Base-by-base conservation (phyloP, 345 rosid species). In the Firmiana major region DNA sequence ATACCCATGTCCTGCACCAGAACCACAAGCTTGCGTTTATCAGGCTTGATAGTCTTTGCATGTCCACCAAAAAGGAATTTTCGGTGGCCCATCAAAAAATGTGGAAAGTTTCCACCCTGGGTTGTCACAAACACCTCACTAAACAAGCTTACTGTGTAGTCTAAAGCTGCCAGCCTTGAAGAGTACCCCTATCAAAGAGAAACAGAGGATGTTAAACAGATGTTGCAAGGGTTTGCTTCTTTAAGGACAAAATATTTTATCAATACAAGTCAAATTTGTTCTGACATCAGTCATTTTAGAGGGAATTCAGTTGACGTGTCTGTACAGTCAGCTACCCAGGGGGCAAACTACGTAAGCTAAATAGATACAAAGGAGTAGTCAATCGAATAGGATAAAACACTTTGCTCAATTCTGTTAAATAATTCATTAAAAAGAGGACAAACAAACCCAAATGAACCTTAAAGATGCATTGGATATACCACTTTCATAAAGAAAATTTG, bases 61-160 rank as follows among this genome's bases (percentile, higher is more conserved):
- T 95, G 99, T 71, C 98, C 98, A 64, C 85, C 88, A 43, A 87
- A 90, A 57, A 95, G 88, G 77, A 92, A 95, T 86, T 97, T 89
- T 28, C 97, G 89, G 75, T 95, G 99, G 45, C 99, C 99, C 98
- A 93, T 95, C 79, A 95, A 79, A 80, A 95, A 93, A 84, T 95
- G 98, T 7, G 99, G 98, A 82, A 95, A 93, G 84, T 93, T 95
- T 71, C 99, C 98, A 38, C 97, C 98, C 69, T 95, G 99, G 76
- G 98, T 93, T 74, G 98, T 90, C 75, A 90, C 93, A 75, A 93
- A 95, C 38, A 92, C 93, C 83, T 95, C 98, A 71, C 99, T 95
- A 64, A 81, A 82, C 93, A 95, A 88, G 84, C 94, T 92, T 13
- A 95, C 97, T 0, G 82, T 87, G 81, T 95, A 95, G 83, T 95